phyloP scores from a whole-genome alignment of 2,329 filamentous ascomycete genomes.

The Fusarium redolens region DNA sequence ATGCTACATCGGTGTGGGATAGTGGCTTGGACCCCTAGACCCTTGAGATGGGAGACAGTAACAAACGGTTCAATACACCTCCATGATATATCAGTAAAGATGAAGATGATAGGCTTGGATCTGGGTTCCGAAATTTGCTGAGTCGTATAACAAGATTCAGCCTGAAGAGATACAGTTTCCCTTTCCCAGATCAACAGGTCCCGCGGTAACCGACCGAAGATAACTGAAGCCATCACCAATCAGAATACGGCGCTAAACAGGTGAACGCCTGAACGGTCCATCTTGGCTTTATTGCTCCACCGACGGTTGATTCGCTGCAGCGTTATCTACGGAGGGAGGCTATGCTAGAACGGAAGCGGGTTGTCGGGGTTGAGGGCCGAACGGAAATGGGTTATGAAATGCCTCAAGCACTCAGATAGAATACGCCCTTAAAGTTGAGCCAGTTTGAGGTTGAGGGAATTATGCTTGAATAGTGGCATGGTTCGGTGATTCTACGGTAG shows the following conservation, averaged over 20 bases:
- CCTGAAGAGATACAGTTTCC: slow-evolving; percentile 15
- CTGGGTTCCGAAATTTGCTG: not conserved
- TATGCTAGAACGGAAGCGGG: slow-evolving; percentile 21
- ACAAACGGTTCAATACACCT: slow-evolving; percentile 12
- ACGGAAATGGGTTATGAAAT: not conserved
- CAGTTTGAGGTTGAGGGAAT: slow-evolving; percentile 11
- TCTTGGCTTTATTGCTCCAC: not conserved
- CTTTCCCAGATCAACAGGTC: slow-evolving; percentile 30
- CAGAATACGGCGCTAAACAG: slow-evolving; percentile 30
- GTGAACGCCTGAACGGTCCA: not conserved
- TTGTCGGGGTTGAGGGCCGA: slow-evolving; percentile 25
- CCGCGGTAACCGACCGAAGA: slow-evolving; percentile 35
- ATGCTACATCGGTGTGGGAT: slow-evolving; percentile 18
- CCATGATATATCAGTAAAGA: not conserved
- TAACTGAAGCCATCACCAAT: slow-evolving; percentile 32
- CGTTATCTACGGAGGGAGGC: slow-evolving; percentile 32
- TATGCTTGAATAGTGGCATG: slow-evolving; percentile 6
- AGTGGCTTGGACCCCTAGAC: slow-evolving; percentile 29
- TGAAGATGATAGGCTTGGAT: not conserved
- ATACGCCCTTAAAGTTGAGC: not conserved
- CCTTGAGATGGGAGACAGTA: slow-evolving; percentile 6
- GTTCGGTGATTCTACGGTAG: slow-evolving; percentile 34
- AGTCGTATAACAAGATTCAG: slow-evolving; percentile 8
- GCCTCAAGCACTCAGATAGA: not conserved
- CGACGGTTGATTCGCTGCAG: slow-evolving; percentile 14